Conservation (phyloP, 2,329 filamentous ascomycete species). For the Fusarium vanettenii region DNA sequence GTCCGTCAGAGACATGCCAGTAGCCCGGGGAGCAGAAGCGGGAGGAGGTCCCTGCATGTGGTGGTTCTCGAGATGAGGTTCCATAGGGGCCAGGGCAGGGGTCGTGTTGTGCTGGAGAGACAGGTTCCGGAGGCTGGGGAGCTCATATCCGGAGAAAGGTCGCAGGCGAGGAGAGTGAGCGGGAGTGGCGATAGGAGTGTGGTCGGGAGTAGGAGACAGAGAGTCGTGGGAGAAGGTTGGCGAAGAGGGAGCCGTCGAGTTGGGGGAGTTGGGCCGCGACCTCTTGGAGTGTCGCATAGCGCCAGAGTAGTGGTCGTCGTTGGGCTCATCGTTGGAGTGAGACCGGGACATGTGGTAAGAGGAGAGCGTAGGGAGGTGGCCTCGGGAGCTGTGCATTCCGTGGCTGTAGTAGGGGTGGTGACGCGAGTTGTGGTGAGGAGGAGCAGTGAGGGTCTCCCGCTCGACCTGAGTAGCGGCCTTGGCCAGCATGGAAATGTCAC, state of each 20-base stretch:
- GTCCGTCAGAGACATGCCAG: conserved; percentile 85
- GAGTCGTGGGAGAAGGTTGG: conserved; percentile 98
- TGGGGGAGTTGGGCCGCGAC: conserved; percentile 91
- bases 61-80: conserved; percentile 63
- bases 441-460: conserved; percentile 62
- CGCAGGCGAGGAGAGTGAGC: conserved; percentile 93
- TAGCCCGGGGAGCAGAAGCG: conserved; percentile 62
- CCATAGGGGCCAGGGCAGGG: conserved; percentile 68
- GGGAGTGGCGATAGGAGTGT: conserved; percentile 97
- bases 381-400: conserved; percentile 61
- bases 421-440: conserved; percentile 56
- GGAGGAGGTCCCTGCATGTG: conserved; percentile 61
- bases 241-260: conserved; percentile 94
- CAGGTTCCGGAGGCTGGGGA: conserved; percentile 83
- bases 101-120: conserved; percentile 64
- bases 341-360: conserved; percentile 96
- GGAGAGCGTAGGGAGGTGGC: conserved; percentile 79
- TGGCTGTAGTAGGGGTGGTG: conserved; percentile 67
- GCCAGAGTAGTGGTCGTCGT: conserved; percentile 80
- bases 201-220: conserved; percentile 92
- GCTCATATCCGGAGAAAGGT: conserved; percentile 80
- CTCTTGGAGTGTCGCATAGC: conserved; percentile 81
- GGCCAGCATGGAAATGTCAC: conserved; percentile 70
- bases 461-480: conserved; percentile 72
- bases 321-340: conserved; percentile 82